These are phyloP conservation scores for Phaeomoniella chlamydospora DNA, from an alignment of 2,329 filamentous ascomycete genomes.

Conservation along the genomic window DNA sequence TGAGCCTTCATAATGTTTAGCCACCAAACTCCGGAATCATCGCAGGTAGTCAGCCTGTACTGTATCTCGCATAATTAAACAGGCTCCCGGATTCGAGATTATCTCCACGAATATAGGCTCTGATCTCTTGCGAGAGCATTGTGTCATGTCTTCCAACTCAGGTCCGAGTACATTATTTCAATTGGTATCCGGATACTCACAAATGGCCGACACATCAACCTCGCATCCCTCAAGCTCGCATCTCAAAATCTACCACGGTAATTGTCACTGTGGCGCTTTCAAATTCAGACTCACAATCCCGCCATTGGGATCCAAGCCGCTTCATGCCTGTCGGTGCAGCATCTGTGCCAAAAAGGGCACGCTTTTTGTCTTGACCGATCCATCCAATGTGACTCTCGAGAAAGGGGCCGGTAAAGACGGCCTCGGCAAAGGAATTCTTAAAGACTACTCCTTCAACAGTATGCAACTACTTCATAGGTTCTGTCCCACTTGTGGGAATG, in stretches of 20 bases:
- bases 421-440: background rate
- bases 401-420: background rate
- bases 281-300: background rate
- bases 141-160: too few relatives aligned
- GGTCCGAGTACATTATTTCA: too few relatives aligned
- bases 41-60: too few relatives aligned
- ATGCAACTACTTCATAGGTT: background rate
- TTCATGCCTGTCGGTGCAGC: background rate
- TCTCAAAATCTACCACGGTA: background rate
- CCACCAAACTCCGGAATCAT: too few relatives aligned
- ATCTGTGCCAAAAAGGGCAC: background rate
- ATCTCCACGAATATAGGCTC: too few relatives aligned
- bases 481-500: background rate
- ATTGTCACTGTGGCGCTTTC: background rate
- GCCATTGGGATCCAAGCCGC: background rate
- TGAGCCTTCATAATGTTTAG: too few relatives aligned
- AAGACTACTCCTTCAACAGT: background rate
- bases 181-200: too few relatives aligned
- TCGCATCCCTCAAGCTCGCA: too few relatives aligned
- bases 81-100: too few relatives aligned
- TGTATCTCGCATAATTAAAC: too few relatives aligned
- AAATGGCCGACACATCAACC: too few relatives aligned
- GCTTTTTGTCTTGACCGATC: background rate
- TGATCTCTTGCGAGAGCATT: too few relatives aligned
- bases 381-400: background rate